Evolutionary conservation across 345 rosid species (phyloP), one percentile per base, ranked within the genome.

Genomic region (Triadica sebifera): DNA sequence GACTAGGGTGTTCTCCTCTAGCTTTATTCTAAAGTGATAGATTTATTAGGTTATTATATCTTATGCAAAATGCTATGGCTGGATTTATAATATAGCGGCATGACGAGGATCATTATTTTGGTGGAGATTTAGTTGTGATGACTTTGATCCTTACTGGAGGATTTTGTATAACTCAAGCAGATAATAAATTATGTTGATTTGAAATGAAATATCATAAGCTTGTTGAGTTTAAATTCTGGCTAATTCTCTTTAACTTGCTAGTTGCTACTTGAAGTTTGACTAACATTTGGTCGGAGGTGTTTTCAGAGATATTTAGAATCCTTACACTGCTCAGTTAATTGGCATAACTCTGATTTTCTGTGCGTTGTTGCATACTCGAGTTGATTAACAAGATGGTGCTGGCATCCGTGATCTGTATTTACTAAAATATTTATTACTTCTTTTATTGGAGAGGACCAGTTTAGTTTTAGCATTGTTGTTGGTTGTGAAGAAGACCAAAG

Each of bases 51-150:
- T 15, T 24, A 20, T 41, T 13, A 49, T 38, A 65, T 13, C 19
- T 22, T 41, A 24, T 34, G 24, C 12, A 7, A 53, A 39, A 55
- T 64, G 38, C 11, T 53, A 16, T 50, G 39, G 61, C 39, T 55
- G 1, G 7, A 15, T 52, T 5, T 56, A 51, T 51, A 10, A 37
- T 20, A 39, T 16, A 43, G 43, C 16, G 46, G 61, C 41, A 71
- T 29, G 67, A 46, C 58, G 24, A 24, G 5, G 46, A 25, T 72
- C 50, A 17, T 52, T 72, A 60, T 34, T 72, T 47, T 60, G 34
- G 46, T 25, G 2, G 17, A 22, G 38, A 64, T 6, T 34, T 72
- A 20, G 57, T 15, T 7, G 6, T 57, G 41, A 16, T 52, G 37
- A 39, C 38, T 45, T 64, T 24, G 41, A 15, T 53, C 52, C 39